Conservation (phyloP, 208 protist species). For the Plasmodiophora brassicae region DNA sequence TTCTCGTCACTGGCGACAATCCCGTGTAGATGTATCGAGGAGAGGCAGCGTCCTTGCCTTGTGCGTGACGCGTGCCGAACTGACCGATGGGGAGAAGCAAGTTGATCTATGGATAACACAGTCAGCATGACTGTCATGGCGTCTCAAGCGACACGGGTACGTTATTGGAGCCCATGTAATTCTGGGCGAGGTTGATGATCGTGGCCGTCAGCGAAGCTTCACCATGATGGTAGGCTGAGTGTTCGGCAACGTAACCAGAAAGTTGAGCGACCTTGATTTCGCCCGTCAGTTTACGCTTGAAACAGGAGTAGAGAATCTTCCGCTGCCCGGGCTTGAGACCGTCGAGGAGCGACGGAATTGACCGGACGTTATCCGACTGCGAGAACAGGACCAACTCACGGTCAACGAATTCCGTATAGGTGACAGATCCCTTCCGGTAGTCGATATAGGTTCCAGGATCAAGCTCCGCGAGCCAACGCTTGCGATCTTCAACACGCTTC, state of each 20-base stretch:
- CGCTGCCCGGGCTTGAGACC: conserved; percentile 96
- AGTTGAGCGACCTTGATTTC: conserved; percentile 98
- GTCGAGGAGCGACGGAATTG: conserved; percentile 89
- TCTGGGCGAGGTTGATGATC: conserved; percentile 97
- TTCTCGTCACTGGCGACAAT: conserved; percentile 82
- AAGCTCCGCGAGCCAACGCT: conserved; percentile 91
- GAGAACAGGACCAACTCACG: conserved; percentile 98
- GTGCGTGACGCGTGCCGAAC: conserved; percentile 95
- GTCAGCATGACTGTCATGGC: no score
- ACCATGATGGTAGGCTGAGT: conserved; percentile 99
- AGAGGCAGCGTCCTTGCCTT: conserved; percentile 96
- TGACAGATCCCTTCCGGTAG: neutral
- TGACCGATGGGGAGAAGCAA: conserved; percentile 91
- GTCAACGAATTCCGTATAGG: conserved; percentile 48
- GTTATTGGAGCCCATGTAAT: conserved; percentile 92
- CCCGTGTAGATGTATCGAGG: conserved; percentile 98
- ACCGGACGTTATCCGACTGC: conserved; percentile 74
- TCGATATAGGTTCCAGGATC: conserved; percentile 22
- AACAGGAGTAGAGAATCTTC: conserved; percentile 98
- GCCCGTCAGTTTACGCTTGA: conserved; percentile 96
- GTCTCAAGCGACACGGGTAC: no score
- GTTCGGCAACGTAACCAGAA: conserved; percentile 92
- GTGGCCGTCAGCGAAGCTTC: conserved; percentile 91
- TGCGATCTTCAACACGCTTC: conserved; percentile 92
- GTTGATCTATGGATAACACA: no score